These are phyloP conservation scores for Testicularia cyperi DNA, from an alignment of 1,284 basidiomycete genomes.

Conservation along the genomic window DNA sequence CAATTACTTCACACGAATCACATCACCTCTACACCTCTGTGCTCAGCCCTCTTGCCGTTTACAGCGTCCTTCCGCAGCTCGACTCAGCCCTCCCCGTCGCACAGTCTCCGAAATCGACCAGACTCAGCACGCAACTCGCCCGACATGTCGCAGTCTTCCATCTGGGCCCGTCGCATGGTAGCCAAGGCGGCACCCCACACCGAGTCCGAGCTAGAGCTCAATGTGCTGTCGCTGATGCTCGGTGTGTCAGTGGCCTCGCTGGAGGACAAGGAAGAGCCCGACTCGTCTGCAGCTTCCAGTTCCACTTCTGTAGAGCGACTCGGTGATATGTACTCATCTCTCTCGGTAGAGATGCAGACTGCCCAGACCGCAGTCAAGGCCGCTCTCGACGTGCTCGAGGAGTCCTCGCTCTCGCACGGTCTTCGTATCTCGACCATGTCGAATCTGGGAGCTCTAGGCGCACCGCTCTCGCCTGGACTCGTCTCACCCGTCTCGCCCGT, in stretches of 20 bases:
- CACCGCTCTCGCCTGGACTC: slow-evolving; percentile 10
- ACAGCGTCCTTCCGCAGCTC: background rate
- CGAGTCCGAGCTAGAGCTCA: slow-evolving; percentile 21
- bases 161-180: slow-evolving; percentile 29
- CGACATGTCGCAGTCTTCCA: slow-evolving; percentile 14
- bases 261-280: slow-evolving; percentile 1
- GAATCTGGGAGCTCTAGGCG: slow-evolving; percentile 3
- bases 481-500: slow-evolving; percentile 9
- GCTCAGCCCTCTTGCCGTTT: no score
- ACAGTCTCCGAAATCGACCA: no score
- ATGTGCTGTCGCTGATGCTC: slow-evolving; percentile 26
- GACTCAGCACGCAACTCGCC: no score
- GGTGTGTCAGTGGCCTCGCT: slow-evolving; percentile 15
- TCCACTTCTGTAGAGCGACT: no score
- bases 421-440: slow-evolving; percentile 7
- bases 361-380: slow-evolving; percentile 33
- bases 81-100: background rate
- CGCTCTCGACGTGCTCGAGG: slow-evolving; percentile 25
- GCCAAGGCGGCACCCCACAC: slow-evolving; percentile 7
- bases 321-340: background rate
- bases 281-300: no score
- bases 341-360: slow-evolving; percentile 23
- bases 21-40: no score
- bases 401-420: slow-evolving; percentile 3
- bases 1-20: no score